Conservation (phyloP, 1,284 basidiomycete genomes). For the Tilletia caries region DNA sequence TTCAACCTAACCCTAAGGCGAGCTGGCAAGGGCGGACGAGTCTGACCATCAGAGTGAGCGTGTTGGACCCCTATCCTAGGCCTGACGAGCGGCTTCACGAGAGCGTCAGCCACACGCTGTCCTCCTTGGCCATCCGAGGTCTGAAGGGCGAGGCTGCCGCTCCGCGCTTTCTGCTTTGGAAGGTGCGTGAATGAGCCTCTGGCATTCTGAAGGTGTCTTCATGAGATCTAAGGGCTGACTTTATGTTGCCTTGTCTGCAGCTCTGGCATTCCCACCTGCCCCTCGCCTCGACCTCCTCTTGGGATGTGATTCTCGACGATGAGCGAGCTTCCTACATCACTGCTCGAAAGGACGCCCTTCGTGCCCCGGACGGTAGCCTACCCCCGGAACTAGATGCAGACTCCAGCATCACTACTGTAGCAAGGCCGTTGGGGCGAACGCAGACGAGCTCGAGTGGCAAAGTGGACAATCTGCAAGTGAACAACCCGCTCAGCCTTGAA, state of each 20-base stretch:
- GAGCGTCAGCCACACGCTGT: neutral
- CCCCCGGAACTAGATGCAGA: conserved; percentile 15
- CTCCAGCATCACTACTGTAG: neutral
- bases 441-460: neutral
- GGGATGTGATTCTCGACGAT: conserved; percentile 1
- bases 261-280: conserved; percentile 12
- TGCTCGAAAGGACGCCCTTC: conserved; percentile 7
- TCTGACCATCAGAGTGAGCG: too few relatives aligned
- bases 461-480: conserved; percentile 30
- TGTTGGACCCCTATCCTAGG: neutral
- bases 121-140: neutral
- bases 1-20: neutral
- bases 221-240: too few relatives aligned
- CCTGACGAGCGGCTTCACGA: neutral
- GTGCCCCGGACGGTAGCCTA: conserved; percentile 17
- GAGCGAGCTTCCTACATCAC: conserved; percentile 1
- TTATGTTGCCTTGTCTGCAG: neutral
- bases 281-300: conserved; percentile 6
- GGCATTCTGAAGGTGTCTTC: too few relatives aligned
- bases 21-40: neutral
- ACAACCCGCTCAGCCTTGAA: conserved; percentile 47
- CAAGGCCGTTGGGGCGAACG: neutral
- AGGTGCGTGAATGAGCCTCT: neutral
- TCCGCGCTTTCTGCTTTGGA: conserved; percentile 5
- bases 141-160: neutral